phyloP scores from a whole-genome alignment of 108 stramenopile genomes.

The Conticribra weissflogii region DNA sequence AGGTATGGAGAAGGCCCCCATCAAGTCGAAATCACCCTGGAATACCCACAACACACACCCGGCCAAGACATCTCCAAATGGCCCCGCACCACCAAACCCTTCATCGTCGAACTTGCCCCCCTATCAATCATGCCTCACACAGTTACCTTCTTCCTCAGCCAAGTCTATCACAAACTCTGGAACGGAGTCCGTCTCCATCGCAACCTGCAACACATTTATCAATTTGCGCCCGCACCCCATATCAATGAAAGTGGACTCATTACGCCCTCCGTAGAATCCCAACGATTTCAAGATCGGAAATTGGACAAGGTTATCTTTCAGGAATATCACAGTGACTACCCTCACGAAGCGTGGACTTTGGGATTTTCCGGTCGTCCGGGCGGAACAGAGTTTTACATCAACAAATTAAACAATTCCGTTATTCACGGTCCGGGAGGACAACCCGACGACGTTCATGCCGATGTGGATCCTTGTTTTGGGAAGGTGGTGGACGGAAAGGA shows the following conservation, averaged over 20 bases:
- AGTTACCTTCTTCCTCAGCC: conserved; percentile 81
- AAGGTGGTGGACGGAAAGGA: conserved; percentile 56
- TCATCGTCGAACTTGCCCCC: conserved; percentile 75
- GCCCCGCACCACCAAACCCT: conserved; percentile 14
- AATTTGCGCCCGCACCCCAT: conserved; percentile 51
- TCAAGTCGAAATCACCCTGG: conserved; percentile 54
- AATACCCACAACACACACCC: conserved; percentile 28
- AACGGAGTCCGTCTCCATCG: conserved; percentile 59
- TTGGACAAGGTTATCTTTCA: conserved; percentile 67
- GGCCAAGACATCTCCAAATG: conserved; percentile 23
- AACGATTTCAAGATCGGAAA: conserved; percentile 25
- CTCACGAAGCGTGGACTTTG: conserved; percentile 77
- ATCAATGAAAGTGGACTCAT: conserved; percentile 24
- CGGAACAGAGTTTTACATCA: conserved; percentile 93
- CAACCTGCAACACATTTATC: conserved; percentile 79
- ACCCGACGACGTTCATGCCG: conserved; percentile 74
- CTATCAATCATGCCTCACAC: conserved; percentile 81
- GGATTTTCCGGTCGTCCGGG: conserved; percentile 89
- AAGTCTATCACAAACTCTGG: conserved; percentile 83
- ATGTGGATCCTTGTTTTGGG: conserved; percentile 93
- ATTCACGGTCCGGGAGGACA: conserved; percentile 93
- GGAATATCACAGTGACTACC: conserved; percentile 73
- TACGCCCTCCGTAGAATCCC: neutral
- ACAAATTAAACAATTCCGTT: conserved; percentile 79
- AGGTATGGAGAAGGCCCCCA: conserved; percentile 81